phyloP scores from a whole-genome alignment of 2,329 filamentous ascomycete genomes.

The Cryphonectria parasitica region DNA sequence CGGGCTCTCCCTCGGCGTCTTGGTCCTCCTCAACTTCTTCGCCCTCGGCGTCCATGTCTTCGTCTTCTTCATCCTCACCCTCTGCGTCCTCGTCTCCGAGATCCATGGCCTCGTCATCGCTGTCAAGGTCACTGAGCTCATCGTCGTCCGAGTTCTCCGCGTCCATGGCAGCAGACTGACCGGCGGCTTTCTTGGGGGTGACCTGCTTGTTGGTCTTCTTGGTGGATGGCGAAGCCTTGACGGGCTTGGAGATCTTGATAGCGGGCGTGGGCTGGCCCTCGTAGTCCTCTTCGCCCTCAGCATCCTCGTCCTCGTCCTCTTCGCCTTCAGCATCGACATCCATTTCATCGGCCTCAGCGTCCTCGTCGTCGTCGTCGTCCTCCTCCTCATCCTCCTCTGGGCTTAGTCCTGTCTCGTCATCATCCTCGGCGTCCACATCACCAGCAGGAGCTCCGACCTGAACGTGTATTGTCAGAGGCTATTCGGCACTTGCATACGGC shows the following conservation, averaged over 20 bases:
- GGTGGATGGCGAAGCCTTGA: slow-evolving; percentile 36
- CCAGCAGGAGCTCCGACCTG: slow-evolving; percentile 34
- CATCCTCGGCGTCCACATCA: slow-evolving; percentile 28
- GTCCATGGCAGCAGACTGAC: slow-evolving; percentile 36
- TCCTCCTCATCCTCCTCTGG: slow-evolving; percentile 50
- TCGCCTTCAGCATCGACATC: slow-evolving; percentile 51
- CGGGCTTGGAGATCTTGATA: slow-evolving; percentile 54
- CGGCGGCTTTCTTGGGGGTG: slow-evolving; percentile 31
- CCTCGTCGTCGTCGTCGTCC: slow-evolving; percentile 39
- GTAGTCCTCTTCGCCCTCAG: slow-evolving; percentile 56
- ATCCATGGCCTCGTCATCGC: slow-evolving; percentile 54
- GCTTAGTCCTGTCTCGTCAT: slow-evolving; percentile 40
- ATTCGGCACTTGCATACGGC: too few relatives aligned
- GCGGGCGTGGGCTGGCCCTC: slow-evolving; percentile 45
- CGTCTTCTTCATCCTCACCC: slow-evolving; percentile 44
- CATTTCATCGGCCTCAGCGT: slow-evolving; percentile 42
- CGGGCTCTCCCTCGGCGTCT: slow-evolving; percentile 41
- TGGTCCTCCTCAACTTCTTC: slow-evolving; percentile 44
- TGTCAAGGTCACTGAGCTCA: slow-evolving; percentile 60
- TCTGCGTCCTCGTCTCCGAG: slow-evolving; percentile 40
- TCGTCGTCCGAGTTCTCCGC: slow-evolving; percentile 57
- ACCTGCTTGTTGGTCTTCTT: slow-evolving; percentile 44
- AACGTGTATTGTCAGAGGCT: slow-evolving; percentile 35
- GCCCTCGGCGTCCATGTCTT: slow-evolving; percentile 46
- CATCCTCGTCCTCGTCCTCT: slow-evolving; percentile 48